Percentiles rank a stretch among this genome's conserved stretches.
phyloP scores from a whole-genome alignment of 2,329 filamentous ascomycete species.

The Sporothrix euskadiensis region DNA sequence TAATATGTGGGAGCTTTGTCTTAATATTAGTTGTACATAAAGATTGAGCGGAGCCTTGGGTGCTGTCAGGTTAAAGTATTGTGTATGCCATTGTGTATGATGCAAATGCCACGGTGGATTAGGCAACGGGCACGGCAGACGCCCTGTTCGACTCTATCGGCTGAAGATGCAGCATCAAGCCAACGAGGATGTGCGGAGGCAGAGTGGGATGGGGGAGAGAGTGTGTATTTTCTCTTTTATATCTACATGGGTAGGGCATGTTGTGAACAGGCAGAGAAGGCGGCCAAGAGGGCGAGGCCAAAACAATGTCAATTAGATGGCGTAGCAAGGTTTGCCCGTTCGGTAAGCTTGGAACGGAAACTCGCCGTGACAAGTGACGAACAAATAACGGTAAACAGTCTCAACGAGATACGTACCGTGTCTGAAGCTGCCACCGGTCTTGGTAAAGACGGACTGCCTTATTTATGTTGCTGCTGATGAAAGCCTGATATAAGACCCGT shows the following conservation, averaged over 20 bases:
- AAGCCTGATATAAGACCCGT: background rate
- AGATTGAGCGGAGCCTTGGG: background rate
- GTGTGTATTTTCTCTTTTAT: too few relatives aligned
- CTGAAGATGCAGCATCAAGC: background rate
- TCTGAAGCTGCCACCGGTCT: background rate
- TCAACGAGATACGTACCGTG: background rate
- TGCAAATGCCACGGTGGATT: background rate
- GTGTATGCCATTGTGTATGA: background rate
- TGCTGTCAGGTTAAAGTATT: background rate
- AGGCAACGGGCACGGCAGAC: background rate
- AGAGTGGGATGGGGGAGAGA: background rate
- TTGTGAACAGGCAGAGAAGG: background rate
- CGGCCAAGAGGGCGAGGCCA: background rate
- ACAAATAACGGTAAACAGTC: background rate
- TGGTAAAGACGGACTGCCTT: background rate
- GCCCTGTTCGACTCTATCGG: background rate
- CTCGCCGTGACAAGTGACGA: background rate
- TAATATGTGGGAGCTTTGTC: background rate
- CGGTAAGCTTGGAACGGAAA: slow-evolving; percentile 4
- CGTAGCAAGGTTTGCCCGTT: background rate
- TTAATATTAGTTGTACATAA: background rate
- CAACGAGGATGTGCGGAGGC: too few relatives aligned
- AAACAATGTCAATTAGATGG: background rate
- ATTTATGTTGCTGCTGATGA: slow-evolving; percentile 6
- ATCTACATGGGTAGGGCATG: background rate